phyloP scores from a whole-genome alignment of 768 basidiomycete species.

The Gymnopilus junonius region DNA sequence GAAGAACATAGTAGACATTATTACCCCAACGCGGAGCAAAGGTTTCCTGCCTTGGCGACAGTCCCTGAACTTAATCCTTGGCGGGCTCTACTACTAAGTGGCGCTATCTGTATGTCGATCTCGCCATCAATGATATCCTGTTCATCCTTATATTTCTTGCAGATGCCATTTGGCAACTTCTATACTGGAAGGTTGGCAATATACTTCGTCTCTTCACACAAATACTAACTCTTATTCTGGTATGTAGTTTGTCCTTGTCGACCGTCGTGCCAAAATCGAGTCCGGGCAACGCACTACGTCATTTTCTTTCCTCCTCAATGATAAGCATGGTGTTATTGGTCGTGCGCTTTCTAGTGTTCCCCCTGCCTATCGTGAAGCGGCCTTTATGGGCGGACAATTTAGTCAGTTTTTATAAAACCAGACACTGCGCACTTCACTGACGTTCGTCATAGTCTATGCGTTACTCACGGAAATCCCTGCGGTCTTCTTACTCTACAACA shows the following conservation, averaged over 20 bases:
- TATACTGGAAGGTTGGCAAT: conserved; percentile 84
- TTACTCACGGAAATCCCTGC: conserved; percentile 87
- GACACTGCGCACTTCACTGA: not conserved
- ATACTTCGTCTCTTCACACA: not conserved
- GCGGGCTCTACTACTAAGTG: conserved; percentile 76
- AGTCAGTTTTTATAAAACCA: conserved; percentile 6
- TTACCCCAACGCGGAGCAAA: conserved; percentile 76
- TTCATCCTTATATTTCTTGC: conserved; percentile 20
- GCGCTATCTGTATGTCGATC: conserved; percentile 76
- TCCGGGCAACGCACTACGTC: conserved; percentile 92
- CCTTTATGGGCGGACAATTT: conserved; percentile 83
- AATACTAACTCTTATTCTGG: conserved; percentile 3
- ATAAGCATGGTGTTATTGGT: conserved; percentile 86
- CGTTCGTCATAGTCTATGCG: conserved; percentile 66
- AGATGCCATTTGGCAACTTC: conserved; percentile 92
- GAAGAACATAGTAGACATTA: conserved; percentile 64
- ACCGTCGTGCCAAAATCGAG: conserved; percentile 87
- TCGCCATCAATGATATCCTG: not conserved
- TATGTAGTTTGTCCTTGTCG: conserved; percentile 78
- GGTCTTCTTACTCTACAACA: conserved; percentile 82
- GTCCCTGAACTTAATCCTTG: conserved; percentile 74
- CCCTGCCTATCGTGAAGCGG: conserved; percentile 62
- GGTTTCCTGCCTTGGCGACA: conserved; percentile 84
- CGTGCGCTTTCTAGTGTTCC: conserved; percentile 64
- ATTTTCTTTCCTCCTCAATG: conserved; percentile 86